Evolutionary conservation across 371 early-diverging fungal genomes (phyloP).

Genomic region (Fennellomyces sp.): DNA sequence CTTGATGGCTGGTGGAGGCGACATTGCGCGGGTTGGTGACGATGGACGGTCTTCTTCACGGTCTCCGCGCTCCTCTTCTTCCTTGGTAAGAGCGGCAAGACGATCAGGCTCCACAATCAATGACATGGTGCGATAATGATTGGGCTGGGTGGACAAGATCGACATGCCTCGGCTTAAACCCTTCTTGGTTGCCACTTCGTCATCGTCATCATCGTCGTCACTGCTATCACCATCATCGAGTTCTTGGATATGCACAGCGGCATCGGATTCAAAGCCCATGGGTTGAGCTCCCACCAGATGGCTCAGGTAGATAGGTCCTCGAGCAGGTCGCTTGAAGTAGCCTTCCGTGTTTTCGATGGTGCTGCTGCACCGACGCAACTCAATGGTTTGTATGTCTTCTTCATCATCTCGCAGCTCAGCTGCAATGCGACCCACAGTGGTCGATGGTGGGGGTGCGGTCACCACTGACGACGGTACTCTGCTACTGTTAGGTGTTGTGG

Average conservation of each 20-base stretch:
- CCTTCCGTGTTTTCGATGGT: background rate
- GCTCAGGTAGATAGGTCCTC: slow-evolving; percentile 28
- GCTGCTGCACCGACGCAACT: background rate
- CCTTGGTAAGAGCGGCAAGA: background rate
- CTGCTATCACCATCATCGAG: slow-evolving; percentile 10
- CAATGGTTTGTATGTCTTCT: background rate
- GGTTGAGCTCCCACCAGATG: slow-evolving; percentile 14
- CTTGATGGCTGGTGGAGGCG: background rate
- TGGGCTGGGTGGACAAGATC: background rate
- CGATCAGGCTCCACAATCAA: slow-evolving; percentile 20
- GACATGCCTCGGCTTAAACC: slow-evolving; percentile 7
- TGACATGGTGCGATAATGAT: slow-evolving; percentile 13
- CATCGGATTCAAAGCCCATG: slow-evolving; percentile 4
- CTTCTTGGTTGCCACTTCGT: slow-evolving; percentile 9
- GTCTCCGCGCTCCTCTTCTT: too few species aligned
- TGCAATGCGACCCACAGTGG: slow-evolving; percentile 41
- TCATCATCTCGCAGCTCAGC: slow-evolving; percentile 33
- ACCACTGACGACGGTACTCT: background rate
- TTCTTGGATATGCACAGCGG: slow-evolving; percentile 17
- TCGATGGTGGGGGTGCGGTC: slow-evolving; percentile 4
- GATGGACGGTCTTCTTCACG: too few species aligned
- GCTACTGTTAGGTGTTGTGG: background rate
- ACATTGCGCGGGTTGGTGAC: background rate
- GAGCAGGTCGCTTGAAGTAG: background rate
- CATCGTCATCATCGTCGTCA: slow-evolving; percentile 14